Base-by-base conservation (phyloP, 106 monocot genomes). In the Allium sativum region DNA sequence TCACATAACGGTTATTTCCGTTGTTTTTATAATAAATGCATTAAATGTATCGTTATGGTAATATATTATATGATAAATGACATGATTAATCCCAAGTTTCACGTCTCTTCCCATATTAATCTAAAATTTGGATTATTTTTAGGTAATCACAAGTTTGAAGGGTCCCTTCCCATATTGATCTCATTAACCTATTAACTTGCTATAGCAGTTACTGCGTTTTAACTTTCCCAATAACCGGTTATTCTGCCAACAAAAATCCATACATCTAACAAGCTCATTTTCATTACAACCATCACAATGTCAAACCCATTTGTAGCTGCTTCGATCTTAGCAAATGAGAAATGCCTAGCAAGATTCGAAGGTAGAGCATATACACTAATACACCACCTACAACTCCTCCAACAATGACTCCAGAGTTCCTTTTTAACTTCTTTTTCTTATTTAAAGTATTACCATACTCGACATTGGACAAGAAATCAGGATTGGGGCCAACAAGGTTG, bases 251-350 rank as follows among this genome's bases (percentile, higher is more conserved):
- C 48, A 55, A 22, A 58, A 69, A 48, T 48, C 68, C 8, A 58
- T 45, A 48, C 68, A 59, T 9, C 58, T 56, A 45, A 58, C 31
- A 3, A 69, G 68, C 12, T 48, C 58, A 50, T 59, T 59, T 50
- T 69, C 59, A 57, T 59, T 59, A 47, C 48, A 69, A 22, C 48
- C 47, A 21, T 10, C 21, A 41, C 69, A 69, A 13, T 10, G 22
- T 93, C 79, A 52, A 93, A 93, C 15, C 77, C 65, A 12, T 80
- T 88, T 0, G 88, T 88, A 44, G 93, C 93, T 6, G 82, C 72
- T 55, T 82, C 66, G 3, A 93, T 93, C 68, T 93, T 84, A 0
- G 61, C 72, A 15, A 92, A 81, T 0, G 84, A 80, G 77, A 93
- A 93, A 53, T 93, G 84, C 20, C 88, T 78, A 71, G 88, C 84